Conservation (phyloP, 1,139 yeast species). For the Sugiyamaella neomexicana region DNA sequence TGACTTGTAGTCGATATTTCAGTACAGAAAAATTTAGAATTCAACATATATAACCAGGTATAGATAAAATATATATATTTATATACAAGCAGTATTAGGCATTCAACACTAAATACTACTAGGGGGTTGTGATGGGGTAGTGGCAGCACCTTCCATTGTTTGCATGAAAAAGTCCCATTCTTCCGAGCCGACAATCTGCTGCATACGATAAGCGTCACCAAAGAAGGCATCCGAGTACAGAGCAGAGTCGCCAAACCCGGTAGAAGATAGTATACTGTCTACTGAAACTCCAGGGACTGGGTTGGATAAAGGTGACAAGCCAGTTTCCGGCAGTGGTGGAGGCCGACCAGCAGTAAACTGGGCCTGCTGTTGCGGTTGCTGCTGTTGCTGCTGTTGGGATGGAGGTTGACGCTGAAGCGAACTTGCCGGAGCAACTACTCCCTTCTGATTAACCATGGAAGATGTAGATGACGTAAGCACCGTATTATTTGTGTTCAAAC, state of each 20-base stretch:
- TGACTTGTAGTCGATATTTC: no score
- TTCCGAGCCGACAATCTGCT: conserved; percentile 29
- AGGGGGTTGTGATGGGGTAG: background rate
- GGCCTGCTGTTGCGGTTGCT: conserved; percentile 4
- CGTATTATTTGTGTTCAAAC: conserved; percentile 18
- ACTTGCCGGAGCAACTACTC: background rate
- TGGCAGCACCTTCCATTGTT: conserved; percentile 21
- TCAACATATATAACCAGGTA: background rate
- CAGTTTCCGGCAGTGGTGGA: background rate
- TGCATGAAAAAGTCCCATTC: conserved; percentile 34
- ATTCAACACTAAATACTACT: background rate
- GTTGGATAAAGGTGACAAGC: background rate
- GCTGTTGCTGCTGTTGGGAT: background rate
- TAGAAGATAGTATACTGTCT: conserved; percentile 7
- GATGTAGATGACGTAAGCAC: background rate
- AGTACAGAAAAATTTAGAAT: no score
- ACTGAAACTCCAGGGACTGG: background rate
- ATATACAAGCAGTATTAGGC: background rate
- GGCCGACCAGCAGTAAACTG: background rate
- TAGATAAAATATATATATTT: conserved; percentile 8
- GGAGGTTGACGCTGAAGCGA: background rate
- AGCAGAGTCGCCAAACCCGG: conserved; percentile 6
- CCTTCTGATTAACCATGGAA: conserved; percentile 2
- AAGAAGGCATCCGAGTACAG: conserved; percentile 18
- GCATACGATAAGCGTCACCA: conserved; percentile 23